These are phyloP conservation scores for Auricularia sp. DNA, from an alignment of 768 basidiomycete genomes.

Conservation along the genomic window DNA sequence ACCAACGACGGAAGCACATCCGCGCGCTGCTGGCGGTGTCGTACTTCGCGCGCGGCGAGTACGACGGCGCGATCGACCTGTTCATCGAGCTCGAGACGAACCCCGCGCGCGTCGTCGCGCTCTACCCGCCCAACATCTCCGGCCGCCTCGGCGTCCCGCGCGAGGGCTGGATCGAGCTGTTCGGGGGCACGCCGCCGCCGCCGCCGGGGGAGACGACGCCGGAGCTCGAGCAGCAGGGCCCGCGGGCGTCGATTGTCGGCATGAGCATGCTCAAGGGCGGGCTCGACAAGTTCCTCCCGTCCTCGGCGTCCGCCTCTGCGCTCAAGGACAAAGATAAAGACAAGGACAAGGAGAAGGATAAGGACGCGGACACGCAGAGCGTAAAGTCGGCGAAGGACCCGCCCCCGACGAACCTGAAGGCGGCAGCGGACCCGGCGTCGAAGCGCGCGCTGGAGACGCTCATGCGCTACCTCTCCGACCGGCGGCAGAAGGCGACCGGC, in stretches of 20 bases:
- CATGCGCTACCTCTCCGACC: constrained; percentile 78
- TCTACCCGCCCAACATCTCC: constrained; percentile 74
- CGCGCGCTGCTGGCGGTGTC: constrained; percentile 70
- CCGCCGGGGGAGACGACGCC: constrained; percentile 15
- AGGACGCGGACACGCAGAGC: constrained; percentile 59
- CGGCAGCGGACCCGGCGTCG: background rate
- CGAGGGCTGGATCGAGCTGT: constrained; percentile 70
- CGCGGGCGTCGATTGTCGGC: constrained; percentile 34
- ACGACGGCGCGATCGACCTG: constrained; percentile 70
- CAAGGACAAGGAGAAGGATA: constrained; percentile 13
- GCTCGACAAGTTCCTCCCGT: constrained; percentile 41
- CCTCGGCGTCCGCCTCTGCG: constrained; percentile 13
- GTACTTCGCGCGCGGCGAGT: constrained; percentile 58
- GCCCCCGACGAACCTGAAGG: background rate
- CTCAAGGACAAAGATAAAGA: background rate
- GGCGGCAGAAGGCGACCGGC: constrained; percentile 73
- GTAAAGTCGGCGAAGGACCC: constrained; percentile 16
- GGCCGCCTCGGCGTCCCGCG: constrained; percentile 64
- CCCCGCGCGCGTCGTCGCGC: constrained; percentile 84
- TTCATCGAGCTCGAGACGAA: constrained; percentile 85
- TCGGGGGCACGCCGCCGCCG: constrained; percentile 53
- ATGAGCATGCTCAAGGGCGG: constrained; percentile 32
- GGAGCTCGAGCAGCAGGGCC: constrained; percentile 12
- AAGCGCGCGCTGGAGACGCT: constrained; percentile 74
- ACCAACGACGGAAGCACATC: constrained; percentile 45